Conservation (phyloP, 1,284 basidiomycete species). For the Trichosporon asahii region DNA sequence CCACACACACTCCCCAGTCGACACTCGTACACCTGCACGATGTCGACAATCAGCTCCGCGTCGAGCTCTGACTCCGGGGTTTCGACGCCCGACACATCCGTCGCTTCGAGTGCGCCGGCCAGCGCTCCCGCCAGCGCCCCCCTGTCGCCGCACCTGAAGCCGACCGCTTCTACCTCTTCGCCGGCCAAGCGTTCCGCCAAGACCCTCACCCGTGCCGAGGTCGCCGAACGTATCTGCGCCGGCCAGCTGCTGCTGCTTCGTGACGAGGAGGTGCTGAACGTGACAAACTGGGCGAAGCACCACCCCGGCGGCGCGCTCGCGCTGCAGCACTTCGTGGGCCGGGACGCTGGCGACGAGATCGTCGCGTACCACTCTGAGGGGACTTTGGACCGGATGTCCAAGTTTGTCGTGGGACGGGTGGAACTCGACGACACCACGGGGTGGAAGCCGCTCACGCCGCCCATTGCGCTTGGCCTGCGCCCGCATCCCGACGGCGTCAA, state of each 20-base stretch:
- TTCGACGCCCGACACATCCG: background rate
- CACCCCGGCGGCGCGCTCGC: conserved; percentile 90
- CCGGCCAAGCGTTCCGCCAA: background rate
- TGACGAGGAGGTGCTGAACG: conserved; percentile 69
- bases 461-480: conserved; percentile 80
- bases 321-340: conserved; percentile 91
- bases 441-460: conserved; percentile 83
- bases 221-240: conserved; percentile 58
- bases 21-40: background rate
- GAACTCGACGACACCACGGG: conserved; percentile 34
- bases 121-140: background rate
- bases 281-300: conserved; percentile 73
- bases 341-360: conserved; percentile 92
- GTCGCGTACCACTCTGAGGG: conserved; percentile 80
- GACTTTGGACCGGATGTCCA: conserved; percentile 64
- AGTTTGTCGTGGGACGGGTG: conserved; percentile 73
- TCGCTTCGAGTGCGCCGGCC: background rate
- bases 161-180: background rate
- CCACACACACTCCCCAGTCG: background rate
- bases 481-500: conserved; percentile 50
- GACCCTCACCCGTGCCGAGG: conserved; percentile 26
- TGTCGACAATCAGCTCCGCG: conserved; percentile 5
- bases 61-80: background rate
- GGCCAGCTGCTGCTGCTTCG: conserved; percentile 81
- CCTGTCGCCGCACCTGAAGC: background rate